A percentile compares a stretch with the other conserved stretches of the same genome.
Conservation (phyloP, 1,284 basidiomycete species). For the Moniliophthora roreri region DNA sequence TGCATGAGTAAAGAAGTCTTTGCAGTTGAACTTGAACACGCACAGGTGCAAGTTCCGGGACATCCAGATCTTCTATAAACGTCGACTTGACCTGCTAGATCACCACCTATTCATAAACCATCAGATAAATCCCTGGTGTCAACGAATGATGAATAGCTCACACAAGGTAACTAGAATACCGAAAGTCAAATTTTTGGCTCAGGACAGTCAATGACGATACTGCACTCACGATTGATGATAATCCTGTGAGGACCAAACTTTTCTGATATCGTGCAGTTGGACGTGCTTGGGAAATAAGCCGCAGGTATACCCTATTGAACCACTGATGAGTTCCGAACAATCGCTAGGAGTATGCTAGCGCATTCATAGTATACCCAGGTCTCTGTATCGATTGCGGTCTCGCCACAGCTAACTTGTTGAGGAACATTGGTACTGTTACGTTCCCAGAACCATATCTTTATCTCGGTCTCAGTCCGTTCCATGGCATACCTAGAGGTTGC, state of each 20-base stretch:
- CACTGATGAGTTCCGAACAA: not conserved
- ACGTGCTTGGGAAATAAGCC: conserved; percentile 56
- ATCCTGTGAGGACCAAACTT: conserved; percentile 61
- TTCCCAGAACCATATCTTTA: conserved; percentile 65
- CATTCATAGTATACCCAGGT: conserved; percentile 39
- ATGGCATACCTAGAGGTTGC: conserved; percentile 42
- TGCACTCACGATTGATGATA: conserved; percentile 55
- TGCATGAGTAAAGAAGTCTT: not conserved
- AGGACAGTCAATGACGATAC: too few relatives aligned
- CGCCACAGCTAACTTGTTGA: conserved; percentile 40
- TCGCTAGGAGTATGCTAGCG: not conserved
- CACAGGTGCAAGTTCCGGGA: conserved; percentile 32
- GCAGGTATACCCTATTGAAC: conserved; percentile 46
- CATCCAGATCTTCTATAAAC: conserved; percentile 30
- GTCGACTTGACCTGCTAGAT: conserved; percentile 34
- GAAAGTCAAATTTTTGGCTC: too few relatives aligned
- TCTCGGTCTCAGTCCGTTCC: conserved; percentile 46
- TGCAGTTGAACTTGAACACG: conserved; percentile 17
- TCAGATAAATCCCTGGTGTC: not conserved
- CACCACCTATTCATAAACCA: conserved; percentile 30
- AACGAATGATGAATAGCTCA: conserved; percentile 11
- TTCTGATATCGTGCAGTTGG: conserved; percentile 43
- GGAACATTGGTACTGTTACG: conserved; percentile 43
- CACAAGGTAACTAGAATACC: conserved; percentile 32
- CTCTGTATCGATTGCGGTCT: conserved; percentile 40